A percentile compares a stretch with the other conserved stretches of the same genome.
Conservation (phyloP, 2,329 filamentous ascomycete genomes). For the Didymella glomerata region DNA sequence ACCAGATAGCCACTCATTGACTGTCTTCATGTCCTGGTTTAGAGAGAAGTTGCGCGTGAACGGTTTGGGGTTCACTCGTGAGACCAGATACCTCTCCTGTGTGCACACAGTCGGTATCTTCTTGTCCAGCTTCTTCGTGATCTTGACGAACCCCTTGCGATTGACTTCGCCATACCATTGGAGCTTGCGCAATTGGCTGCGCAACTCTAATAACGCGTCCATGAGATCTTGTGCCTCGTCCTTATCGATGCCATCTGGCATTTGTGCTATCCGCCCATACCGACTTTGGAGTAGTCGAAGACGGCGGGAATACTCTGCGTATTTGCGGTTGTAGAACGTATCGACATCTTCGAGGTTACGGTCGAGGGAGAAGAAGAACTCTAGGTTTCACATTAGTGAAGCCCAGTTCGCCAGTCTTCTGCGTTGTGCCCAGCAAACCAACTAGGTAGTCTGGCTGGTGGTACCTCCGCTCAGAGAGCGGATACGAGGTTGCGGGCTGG, state of each 20-base stretch:
- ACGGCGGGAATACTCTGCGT: constrained; percentile 81
- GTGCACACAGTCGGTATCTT: constrained; percentile 79
- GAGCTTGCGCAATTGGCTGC: constrained; percentile 86
- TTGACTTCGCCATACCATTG: constrained; percentile 99
- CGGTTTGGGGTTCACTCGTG: constrained; percentile 86
- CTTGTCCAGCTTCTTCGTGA: constrained; percentile 98
- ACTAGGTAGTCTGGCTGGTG: neutral
- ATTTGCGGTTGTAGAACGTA: constrained; percentile 96
- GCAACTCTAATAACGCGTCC: constrained; percentile 86
- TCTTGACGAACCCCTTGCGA: constrained; percentile 92
- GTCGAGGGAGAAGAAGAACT: constrained; percentile 96
- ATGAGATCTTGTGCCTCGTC: constrained; percentile 93
- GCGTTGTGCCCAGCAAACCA: neutral
- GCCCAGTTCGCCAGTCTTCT: neutral
- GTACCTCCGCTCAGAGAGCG: neutral
- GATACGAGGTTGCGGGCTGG: neutral
- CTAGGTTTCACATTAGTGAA: constrained; percentile 58
- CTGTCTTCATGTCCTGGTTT: constrained; percentile 67
- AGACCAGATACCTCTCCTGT: constrained; percentile 85
- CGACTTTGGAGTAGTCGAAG: constrained; percentile 86
- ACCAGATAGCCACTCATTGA: constrained; percentile 91
- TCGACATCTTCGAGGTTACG: constrained; percentile 98
- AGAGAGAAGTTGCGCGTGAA: constrained; percentile 80
- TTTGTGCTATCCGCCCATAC: constrained; percentile 78
- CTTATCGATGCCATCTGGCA: constrained; percentile 76